These are phyloP conservation scores for Platanus orientalis DNA, from an alignment of 164 flowering plant genomes.

Conservation along the genomic window DNA sequence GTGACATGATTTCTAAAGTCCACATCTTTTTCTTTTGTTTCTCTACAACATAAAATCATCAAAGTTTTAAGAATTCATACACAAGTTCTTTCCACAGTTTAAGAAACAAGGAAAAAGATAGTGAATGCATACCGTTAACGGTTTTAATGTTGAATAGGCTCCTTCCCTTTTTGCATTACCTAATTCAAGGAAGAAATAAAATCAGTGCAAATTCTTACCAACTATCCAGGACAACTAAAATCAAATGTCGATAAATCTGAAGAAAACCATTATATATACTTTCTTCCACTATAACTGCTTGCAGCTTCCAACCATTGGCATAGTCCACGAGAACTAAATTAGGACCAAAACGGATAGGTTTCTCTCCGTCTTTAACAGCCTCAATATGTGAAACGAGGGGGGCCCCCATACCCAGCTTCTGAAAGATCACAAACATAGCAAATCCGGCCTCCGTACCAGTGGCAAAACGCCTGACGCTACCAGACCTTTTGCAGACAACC, in stretches of 20 bases:
- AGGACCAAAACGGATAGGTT: slow-evolving; percentile 70
- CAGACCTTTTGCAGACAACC: slow-evolving; percentile 57
- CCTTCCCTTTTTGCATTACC: slow-evolving; percentile 14
- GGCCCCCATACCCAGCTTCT: slow-evolving; percentile 29
- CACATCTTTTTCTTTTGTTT: no score
- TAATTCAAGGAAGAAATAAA: slow-evolving; percentile 6
- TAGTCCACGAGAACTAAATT: slow-evolving; percentile 53
- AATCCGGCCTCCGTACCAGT: slow-evolving; percentile 70
- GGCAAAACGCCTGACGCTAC: slow-evolving; percentile 61
- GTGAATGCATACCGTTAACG: slow-evolving; percentile 15
- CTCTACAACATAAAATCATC: neutral
- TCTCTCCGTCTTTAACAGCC: slow-evolving; percentile 77
- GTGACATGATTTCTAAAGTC: no score
- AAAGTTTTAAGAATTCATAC: neutral
- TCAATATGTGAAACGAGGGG: slow-evolving; percentile 47
- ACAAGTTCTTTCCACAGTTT: neutral
- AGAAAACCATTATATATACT: slow-evolving; percentile 13
- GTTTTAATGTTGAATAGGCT: neutral
- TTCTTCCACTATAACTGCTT: slow-evolving; percentile 44
- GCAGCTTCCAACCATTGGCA: slow-evolving; percentile 73
- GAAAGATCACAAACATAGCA: slow-evolving; percentile 58
- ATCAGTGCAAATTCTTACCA: neutral
- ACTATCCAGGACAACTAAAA: neutral
- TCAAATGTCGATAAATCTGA: neutral
- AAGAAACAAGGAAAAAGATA: neutral